phyloP scores from a whole-genome alignment of 345 rosid species.

The Reutealis trisperma region DNA sequence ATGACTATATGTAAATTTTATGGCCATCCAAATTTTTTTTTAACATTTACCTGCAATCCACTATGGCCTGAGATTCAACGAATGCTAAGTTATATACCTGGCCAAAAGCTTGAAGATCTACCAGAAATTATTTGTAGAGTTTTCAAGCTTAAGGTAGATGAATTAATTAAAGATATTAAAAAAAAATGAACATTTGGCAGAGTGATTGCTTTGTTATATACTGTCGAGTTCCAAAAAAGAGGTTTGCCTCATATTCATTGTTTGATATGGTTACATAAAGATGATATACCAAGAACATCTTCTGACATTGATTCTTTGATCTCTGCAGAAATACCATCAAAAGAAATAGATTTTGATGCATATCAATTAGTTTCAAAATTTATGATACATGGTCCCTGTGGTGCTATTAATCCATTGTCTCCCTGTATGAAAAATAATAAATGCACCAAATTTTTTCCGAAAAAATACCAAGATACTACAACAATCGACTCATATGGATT shows the following conservation, averaged over 20 bases:
- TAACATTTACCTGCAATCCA: not conserved
- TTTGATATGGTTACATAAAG: not conserved
- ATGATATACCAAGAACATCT: fast-evolving
- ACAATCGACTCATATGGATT: not conserved
- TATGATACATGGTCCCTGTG: not conserved
- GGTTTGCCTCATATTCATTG: not conserved
- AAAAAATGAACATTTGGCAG: not conserved
- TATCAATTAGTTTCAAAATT: not conserved
- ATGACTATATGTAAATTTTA: not conserved
- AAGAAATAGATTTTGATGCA: fast-evolving
- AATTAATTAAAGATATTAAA: not conserved
- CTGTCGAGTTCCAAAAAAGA: not conserved
- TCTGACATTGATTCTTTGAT: not conserved
- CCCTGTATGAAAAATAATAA: too few species aligned
- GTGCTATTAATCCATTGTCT: not conserved
- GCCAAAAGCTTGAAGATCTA: not conserved
- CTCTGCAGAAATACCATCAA: not conserved
- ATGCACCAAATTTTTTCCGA: not conserved
- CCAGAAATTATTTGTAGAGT: not conserved
- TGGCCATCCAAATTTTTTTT: not conserved
- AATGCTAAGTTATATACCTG: not conserved
- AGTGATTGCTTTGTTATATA: not conserved
- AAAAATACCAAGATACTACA: not conserved
- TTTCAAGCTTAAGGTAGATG: not conserved
- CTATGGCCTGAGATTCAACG: not conserved